Percentiles rank a stretch among this genome's conserved stretches.
Evolutionary conservation across 768 basidiomycete species (phyloP).

Genomic region (Dioszegia aurantiaca): DNA sequence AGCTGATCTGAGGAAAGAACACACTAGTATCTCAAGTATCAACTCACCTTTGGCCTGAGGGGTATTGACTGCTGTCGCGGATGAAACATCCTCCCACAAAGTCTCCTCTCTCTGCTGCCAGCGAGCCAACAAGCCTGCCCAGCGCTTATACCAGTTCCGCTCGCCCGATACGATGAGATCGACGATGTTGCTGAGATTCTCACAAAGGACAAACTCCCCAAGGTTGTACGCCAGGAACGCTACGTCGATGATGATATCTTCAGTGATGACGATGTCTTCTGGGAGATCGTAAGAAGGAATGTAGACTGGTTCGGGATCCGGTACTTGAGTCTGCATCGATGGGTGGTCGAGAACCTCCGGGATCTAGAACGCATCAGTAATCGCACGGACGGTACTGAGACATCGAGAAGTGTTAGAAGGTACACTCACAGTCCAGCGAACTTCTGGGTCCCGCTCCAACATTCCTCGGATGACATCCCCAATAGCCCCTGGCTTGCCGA

Average conservation of each 20-base stretch:
- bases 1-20: background rate
- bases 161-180: constrained; percentile 11
- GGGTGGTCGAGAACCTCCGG: constrained; percentile 43
- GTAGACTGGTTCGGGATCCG: constrained; percentile 20
- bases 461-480: constrained; percentile 25
- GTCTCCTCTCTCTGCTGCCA: constrained; percentile 36
- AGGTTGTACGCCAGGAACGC: constrained; percentile 32
- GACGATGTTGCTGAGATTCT: constrained; percentile 21
- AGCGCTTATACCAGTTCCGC: constrained; percentile 41
- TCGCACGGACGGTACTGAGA: background rate
- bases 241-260: constrained; percentile 20
- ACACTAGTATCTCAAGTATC: background rate
- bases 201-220: constrained; percentile 26
- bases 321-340: constrained; percentile 19
- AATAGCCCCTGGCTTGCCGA: background rate
- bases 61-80: background rate
- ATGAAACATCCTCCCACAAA: constrained; percentile 32
- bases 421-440: constrained; percentile 42
- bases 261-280: constrained; percentile 5
- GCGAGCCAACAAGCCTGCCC: constrained; percentile 32
- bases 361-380: constrained; percentile 28
- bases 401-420: too few relatives aligned
- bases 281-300: constrained; percentile 20
- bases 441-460: constrained; percentile 31
- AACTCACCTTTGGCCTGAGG: constrained; percentile 5